Evolutionary conservation across 805 yeast species (phyloP).

Genomic region (Teunomyces tritomae): DNA sequence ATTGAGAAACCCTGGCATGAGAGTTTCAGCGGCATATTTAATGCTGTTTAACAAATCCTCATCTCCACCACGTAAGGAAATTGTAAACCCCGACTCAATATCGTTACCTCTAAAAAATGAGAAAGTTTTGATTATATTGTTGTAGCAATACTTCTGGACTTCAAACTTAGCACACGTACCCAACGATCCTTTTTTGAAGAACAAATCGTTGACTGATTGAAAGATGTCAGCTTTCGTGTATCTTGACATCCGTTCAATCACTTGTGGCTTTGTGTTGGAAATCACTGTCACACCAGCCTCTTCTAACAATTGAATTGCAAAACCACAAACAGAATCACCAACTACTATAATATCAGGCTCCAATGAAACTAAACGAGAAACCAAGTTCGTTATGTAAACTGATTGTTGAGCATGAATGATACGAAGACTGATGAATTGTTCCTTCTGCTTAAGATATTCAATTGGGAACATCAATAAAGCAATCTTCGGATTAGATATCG

Average conservation of each 20-base stretch:
- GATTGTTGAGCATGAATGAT: conserved; percentile 84
- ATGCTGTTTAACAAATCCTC: conserved; percentile 59
- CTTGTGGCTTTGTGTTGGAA: conserved; percentile 75
- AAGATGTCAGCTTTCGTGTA: conserved; percentile 83
- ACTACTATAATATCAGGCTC: conserved; percentile 78
- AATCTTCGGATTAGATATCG: conserved; percentile 66
- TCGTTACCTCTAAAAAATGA: conserved; percentile 79
- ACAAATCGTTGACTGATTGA: conserved; percentile 79
- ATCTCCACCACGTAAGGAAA: conserved; percentile 79
- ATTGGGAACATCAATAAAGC: conserved; percentile 84
- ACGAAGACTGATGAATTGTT: conserved; percentile 76
- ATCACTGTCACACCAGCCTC: conserved; percentile 81
- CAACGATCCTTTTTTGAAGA: conserved; percentile 54
- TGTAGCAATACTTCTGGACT: conserved; percentile 61
- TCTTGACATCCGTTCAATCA: conserved; percentile 72
- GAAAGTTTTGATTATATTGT: conserved; percentile 62
- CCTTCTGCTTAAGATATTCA: conserved; percentile 76
- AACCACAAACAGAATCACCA: conserved; percentile 77
- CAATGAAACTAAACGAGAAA: conserved; percentile 70
- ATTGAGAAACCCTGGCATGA: conserved; percentile 77
- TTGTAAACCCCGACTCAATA: conserved; percentile 72
- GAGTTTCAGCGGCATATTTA: conserved; percentile 76
- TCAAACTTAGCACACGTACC: conserved; percentile 77
- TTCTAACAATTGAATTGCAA: conserved; percentile 69
- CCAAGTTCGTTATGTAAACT: conserved; percentile 79